phyloP scores from a whole-genome alignment of 2,329 filamentous ascomycete species.

The Paracorniculantispora psalliotae region DNA sequence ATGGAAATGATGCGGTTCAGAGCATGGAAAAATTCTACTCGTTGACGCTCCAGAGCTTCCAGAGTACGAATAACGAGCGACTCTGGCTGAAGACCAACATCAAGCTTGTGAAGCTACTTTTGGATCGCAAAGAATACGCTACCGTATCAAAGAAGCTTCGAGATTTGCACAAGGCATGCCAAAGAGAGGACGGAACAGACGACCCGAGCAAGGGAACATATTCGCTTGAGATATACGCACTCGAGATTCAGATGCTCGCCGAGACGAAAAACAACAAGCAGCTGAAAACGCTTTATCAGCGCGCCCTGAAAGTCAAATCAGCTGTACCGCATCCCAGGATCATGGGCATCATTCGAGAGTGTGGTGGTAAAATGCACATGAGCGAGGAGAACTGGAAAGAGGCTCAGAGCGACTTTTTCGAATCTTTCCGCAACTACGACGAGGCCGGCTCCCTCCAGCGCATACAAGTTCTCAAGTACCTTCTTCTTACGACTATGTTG shows the following conservation, averaged over 20 bases:
- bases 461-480: slow-evolving; percentile 95
- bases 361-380: slow-evolving; percentile 99
- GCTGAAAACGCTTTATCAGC: slow-evolving; percentile 86
- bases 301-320: slow-evolving; percentile 87
- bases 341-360: slow-evolving; percentile 98
- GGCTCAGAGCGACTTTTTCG: slow-evolving; percentile 95
- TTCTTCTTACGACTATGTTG: slow-evolving; percentile 94
- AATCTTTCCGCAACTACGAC: slow-evolving; percentile 98
- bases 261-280: slow-evolving; percentile 97
- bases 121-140: slow-evolving; percentile 85
- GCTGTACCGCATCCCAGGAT: slow-evolving; percentile 97
- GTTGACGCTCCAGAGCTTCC: slow-evolving; percentile 87
- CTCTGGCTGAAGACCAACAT: slow-evolving; percentile 98
- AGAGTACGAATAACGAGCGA: slow-evolving; percentile 94
- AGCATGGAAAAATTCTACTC: slow-evolving; percentile 96
- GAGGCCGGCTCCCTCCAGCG: slow-evolving; percentile 94
- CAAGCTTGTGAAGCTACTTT: slow-evolving; percentile 85
- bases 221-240: slow-evolving; percentile 87
- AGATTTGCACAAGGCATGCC: slow-evolving; percentile 85
- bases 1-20: slow-evolving; percentile 62
- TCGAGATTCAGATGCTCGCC: slow-evolving; percentile 98
- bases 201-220: slow-evolving; percentile 97
- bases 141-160: slow-evolving; percentile 76
- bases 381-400: slow-evolving; percentile 99
- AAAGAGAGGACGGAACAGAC: slow-evolving; percentile 78